phyloP scores from a whole-genome alignment of 2,329 filamentous ascomycete species.

The Aspergillus uvarum region DNA sequence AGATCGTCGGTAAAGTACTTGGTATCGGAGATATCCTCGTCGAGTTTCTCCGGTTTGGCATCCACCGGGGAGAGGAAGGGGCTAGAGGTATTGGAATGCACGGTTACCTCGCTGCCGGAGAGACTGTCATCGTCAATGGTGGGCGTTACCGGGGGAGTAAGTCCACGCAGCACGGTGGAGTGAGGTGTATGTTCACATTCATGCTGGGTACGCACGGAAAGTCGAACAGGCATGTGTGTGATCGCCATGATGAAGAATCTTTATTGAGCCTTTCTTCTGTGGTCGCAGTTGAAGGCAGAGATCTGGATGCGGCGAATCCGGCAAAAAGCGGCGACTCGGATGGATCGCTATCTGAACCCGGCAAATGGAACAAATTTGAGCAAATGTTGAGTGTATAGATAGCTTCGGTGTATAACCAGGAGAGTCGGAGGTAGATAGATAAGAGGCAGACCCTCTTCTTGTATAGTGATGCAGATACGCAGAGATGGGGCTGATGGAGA shows the following conservation, averaged over 20 bases:
- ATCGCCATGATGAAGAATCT: slow-evolving; percentile 14
- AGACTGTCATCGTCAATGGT: slow-evolving; percentile 22
- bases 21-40: not conserved
- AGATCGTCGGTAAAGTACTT: slow-evolving; percentile 35
- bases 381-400: slow-evolving; percentile 1
- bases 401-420: not conserved
- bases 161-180: slow-evolving; percentile 18
- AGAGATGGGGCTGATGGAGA: slow-evolving; percentile 2
- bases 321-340: not conserved
- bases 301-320: not conserved
- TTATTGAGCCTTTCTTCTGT: not conserved
- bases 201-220: slow-evolving; percentile 30
- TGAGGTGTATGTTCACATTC: slow-evolving; percentile 14
- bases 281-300: not conserved
- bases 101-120: slow-evolving; percentile 9
- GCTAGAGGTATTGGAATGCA: slow-evolving; percentile 5
- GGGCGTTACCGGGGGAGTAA: slow-evolving; percentile 40
- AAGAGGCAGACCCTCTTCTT: not conserved
- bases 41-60: slow-evolving; percentile 3
- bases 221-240: slow-evolving; percentile 21
- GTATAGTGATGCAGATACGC: not conserved
- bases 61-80: slow-evolving; percentile 10
- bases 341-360: not conserved
- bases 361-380: not conserved
- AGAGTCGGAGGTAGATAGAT: not conserved